A percentile compares a stretch with the other conserved stretches of the same genome.
phyloP scores from a whole-genome alignment of 2,329 filamentous ascomycete genomes.

The Beauveria sp. region DNA sequence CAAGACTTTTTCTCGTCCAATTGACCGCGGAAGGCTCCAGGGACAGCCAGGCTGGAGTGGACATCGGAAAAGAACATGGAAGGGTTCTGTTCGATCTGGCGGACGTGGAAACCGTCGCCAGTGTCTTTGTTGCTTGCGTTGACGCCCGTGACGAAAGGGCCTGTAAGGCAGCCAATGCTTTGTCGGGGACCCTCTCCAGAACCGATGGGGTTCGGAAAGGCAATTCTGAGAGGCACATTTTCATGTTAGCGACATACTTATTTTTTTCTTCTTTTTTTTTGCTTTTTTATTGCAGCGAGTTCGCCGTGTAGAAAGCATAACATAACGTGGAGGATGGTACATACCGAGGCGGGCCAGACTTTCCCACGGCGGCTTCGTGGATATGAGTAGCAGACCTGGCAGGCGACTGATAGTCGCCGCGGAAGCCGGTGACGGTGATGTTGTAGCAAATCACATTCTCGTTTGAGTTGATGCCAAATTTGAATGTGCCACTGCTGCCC shows the following conservation, averaged over 20 bases:
- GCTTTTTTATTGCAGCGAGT: no score
- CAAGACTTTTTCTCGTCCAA: conserved; percentile 19
- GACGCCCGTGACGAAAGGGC: conserved; percentile 29
- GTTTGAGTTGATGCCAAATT: conserved; percentile 43
- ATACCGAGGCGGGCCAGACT: conserved; percentile 40
- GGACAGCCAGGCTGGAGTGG: conserved; percentile 39
- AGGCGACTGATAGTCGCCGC: conserved; percentile 41
- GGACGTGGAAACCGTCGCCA: conserved; percentile 38
- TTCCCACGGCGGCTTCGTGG: conserved; percentile 39
- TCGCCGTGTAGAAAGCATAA: not conserved
- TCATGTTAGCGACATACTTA: not conserved
- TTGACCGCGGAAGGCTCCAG: conserved; percentile 47
- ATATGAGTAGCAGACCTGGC: conserved; percentile 48
- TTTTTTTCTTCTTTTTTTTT: no score
- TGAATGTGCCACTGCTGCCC: conserved; percentile 40
- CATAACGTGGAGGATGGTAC: not conserved
- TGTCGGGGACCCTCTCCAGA: conserved; percentile 25
- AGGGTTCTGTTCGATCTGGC: conserved; percentile 43
- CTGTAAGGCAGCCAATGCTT: conserved; percentile 34
- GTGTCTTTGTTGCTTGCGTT: conserved; percentile 22
- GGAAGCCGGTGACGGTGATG: conserved; percentile 42
- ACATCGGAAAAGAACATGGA: conserved; percentile 44
- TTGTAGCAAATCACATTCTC: conserved; percentile 39
- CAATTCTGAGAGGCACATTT: conserved; percentile 24
- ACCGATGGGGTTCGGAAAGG: conserved; percentile 40